phyloP scores from a whole-genome alignment of 2,329 filamentous ascomycete species.

The Penicillium carneum region DNA sequence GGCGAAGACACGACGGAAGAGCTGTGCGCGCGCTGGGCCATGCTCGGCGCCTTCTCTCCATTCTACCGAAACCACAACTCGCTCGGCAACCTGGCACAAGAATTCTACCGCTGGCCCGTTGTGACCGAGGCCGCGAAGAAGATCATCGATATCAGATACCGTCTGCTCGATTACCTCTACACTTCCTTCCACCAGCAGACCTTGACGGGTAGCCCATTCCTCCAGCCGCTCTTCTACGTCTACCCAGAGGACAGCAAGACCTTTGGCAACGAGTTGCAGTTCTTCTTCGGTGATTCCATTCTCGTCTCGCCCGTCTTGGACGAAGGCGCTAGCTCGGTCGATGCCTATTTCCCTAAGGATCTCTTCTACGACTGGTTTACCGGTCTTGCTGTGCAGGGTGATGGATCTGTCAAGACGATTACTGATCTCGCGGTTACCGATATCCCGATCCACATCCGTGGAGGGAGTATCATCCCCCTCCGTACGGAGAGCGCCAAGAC shows the following conservation, averaged over 20 bases:
- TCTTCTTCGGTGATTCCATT: conserved; percentile 66
- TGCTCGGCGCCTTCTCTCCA: conserved; percentile 74
- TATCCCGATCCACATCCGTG: conserved; percentile 70
- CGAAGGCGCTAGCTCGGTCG: conserved; percentile 60
- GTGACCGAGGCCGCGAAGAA: conserved; percentile 71
- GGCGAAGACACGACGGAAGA: conserved; percentile 69
- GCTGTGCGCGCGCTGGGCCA: conserved; percentile 78
- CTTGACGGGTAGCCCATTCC: conserved; percentile 67
- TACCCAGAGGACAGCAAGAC: conserved; percentile 67
- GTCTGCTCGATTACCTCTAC: conserved; percentile 80
- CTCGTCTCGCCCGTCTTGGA: conserved; percentile 65
- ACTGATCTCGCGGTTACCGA: conserved; percentile 57
- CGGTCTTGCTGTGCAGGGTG: conserved; percentile 53
- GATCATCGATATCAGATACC: conserved; percentile 76
- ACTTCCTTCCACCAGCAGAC: conserved; percentile 71
- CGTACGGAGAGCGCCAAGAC: conserved; percentile 63
- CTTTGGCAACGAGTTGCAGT: conserved; percentile 62
- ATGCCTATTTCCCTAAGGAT: conserved; percentile 65
- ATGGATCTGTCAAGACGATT: conserved; percentile 55
- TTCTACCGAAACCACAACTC: conserved; percentile 80
- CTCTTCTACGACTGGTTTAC: conserved; percentile 69
- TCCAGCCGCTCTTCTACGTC: conserved; percentile 75
- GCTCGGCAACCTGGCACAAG: conserved; percentile 63
- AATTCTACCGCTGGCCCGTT: conserved; percentile 73
- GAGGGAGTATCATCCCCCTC: conserved; percentile 67